Percentiles rank a stretch among this genome's conserved stretches.
These are phyloP conservation scores for Rhododendron kiyosumense DNA, from an alignment of 148 eudicot species.

Conservation along the genomic window DNA sequence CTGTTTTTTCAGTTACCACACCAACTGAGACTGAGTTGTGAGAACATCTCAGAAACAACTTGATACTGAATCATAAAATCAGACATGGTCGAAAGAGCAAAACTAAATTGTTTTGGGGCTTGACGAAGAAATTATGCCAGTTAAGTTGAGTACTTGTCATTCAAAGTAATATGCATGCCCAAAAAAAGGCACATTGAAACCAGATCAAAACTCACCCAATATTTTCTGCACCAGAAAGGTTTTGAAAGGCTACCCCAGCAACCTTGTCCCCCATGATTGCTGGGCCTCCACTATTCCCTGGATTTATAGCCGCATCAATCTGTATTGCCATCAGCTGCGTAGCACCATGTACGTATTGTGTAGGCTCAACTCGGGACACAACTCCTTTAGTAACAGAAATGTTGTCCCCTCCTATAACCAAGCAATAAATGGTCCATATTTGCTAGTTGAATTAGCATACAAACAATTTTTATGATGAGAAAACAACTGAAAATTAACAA, in stretches of 20 bases:
- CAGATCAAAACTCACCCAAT: slow-evolving; percentile 64
- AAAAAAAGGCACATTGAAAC: neutral
- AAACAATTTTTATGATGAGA: neutral
- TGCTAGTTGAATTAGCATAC: neutral
- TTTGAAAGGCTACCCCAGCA: slow-evolving; percentile 98
- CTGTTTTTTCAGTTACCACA: neutral
- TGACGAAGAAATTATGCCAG: neutral
- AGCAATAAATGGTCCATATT: neutral
- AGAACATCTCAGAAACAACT: neutral
- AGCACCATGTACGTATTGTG: slow-evolving; percentile 93
- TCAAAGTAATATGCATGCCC: neutral
- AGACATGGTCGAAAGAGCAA: neutral
- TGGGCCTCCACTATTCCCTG: slow-evolving; percentile 99
- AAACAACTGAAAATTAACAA: neutral
- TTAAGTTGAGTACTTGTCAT: neutral
- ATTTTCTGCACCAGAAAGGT: slow-evolving; percentile 96
- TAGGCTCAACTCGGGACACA: slow-evolving; percentile 95
- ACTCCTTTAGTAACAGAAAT: slow-evolving; percentile 96
- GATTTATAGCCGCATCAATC: slow-evolving; percentile 98
- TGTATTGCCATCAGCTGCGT: slow-evolving; percentile 90
- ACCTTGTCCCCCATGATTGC: slow-evolving; percentile 97
- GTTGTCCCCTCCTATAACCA: slow-evolving; percentile 79
- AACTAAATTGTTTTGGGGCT: neutral
- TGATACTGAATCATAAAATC: neutral
- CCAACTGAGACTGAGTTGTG: neutral